Percentiles rank a stretch among this genome's conserved stretches.
Evolutionary conservation across 2,329 filamentous ascomycete species (phyloP).

Genomic region (Ascochyta fabae): DNA sequence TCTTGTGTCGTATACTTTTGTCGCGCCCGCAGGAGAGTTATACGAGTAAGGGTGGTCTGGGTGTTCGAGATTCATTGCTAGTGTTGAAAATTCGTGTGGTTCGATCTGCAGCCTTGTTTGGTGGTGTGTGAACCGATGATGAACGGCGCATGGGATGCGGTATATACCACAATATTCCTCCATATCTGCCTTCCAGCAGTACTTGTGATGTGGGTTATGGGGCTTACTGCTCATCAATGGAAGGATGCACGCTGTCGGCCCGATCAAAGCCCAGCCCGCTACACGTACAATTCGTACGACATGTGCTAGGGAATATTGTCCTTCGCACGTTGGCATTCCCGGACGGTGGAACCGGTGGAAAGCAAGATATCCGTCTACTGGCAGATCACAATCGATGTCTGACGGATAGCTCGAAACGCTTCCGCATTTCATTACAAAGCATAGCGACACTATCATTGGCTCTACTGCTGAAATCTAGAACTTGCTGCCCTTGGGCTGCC

Average conservation of each 20-base stretch:
- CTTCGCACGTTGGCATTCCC: not conserved
- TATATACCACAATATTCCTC: not conserved
- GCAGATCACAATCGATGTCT: not conserved
- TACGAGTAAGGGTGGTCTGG: not conserved
- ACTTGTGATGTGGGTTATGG: not conserved
- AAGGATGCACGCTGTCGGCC: conserved; percentile 6
- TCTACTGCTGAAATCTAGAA: not conserved
- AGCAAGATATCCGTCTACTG: too few relatives aligned
- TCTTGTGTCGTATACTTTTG: not conserved
- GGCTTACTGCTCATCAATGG: not conserved
- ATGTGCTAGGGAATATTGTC: not conserved
- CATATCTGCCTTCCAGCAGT: not conserved
- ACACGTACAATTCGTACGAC: not conserved
- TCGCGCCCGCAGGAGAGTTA: not conserved
- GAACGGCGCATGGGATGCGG: not conserved
- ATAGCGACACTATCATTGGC: not conserved
- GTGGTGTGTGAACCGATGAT: not conserved
- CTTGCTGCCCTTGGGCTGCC: not conserved
- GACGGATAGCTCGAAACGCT: not conserved
- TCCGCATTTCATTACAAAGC: not conserved
- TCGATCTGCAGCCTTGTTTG: too few relatives aligned
- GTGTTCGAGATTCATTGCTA: conserved; percentile 4
- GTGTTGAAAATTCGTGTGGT: not conserved
- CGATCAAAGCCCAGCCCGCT: not conserved
- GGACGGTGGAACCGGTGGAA: too few relatives aligned